A percentile compares a stretch with the other conserved stretches of the same genome.
Evolutionary conservation across 768 basidiomycete species (phyloP).

Genomic region (Dendrothele bispora): DNA sequence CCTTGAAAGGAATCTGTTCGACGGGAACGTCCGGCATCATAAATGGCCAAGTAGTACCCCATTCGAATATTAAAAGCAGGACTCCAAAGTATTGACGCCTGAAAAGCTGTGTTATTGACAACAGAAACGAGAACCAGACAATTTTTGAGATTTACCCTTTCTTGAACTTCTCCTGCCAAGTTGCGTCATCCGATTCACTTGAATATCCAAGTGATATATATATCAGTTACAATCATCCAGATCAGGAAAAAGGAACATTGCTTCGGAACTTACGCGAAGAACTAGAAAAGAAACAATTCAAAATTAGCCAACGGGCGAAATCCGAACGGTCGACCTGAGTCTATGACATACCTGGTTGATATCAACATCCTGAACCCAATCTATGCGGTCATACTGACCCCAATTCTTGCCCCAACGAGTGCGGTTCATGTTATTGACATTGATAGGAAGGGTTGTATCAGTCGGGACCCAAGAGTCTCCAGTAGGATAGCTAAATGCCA

Average conservation of each 20-base stretch:
- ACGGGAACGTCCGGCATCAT: slow-evolving; percentile 21
- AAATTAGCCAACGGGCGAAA: too few species aligned
- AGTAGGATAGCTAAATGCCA: slow-evolving; percentile 20
- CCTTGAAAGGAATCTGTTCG: slow-evolving; percentile 20
- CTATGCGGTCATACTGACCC: slow-evolving; percentile 22
- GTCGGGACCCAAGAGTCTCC: slow-evolving; percentile 19
- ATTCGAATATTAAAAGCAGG: slow-evolving; percentile 24
- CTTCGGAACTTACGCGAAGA: slow-evolving; percentile 10
- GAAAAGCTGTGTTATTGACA: not conserved
- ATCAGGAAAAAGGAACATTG: not conserved
- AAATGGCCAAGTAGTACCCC: slow-evolving; percentile 30
- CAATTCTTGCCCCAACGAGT: slow-evolving; percentile 26
- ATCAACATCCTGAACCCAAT: slow-evolving; percentile 19
- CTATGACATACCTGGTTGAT: slow-evolving; percentile 9
- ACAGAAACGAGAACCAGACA: not conserved
- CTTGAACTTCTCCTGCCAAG: slow-evolving; percentile 16
- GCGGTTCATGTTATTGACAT: slow-evolving; percentile 15
- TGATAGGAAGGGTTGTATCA: slow-evolving; percentile 19
- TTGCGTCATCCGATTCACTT: slow-evolving; percentile 10
- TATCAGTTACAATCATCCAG: too few species aligned
- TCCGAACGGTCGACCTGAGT: too few species aligned
- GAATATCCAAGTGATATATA: not conserved
- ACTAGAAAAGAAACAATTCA: slow-evolving; percentile 1
- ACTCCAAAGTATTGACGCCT: slow-evolving; percentile 21
- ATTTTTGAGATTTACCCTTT: slow-evolving; percentile 9